phyloP scores from a whole-genome alignment of 2,329 filamentous ascomycete genomes.

The Xylaria sp. region DNA sequence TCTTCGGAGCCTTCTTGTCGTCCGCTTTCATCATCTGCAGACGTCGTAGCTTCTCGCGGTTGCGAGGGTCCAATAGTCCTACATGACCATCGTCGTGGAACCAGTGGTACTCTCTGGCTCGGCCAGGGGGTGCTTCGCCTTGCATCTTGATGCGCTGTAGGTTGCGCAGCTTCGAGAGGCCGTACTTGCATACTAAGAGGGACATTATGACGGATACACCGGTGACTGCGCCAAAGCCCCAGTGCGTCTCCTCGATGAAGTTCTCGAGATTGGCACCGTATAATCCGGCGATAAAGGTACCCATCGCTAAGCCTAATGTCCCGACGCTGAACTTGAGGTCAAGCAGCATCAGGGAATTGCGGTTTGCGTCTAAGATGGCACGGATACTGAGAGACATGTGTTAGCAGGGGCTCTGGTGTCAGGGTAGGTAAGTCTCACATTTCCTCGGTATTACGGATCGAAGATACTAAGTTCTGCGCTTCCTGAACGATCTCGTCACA shows the following conservation, averaged over 20 bases:
- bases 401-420: constrained; percentile 27
- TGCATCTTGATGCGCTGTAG: constrained; percentile 45
- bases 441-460: constrained; percentile 97
- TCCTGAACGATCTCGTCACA: constrained; percentile 98
- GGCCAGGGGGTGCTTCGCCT: constrained; percentile 30
- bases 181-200: constrained; percentile 80
- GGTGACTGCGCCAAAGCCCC: constrained; percentile 82
- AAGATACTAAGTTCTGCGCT: constrained; percentile 88
- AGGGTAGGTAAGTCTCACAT: constrained; percentile 66
- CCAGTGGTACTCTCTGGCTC: constrained; percentile 46
- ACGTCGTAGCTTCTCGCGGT: constrained; percentile 59
- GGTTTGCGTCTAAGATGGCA: constrained; percentile 96
- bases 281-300: constrained; percentile 95
- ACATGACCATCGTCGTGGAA: constrained; percentile 56
- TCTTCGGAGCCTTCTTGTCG: constrained; percentile 41
- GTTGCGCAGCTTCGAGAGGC: constrained; percentile 80
- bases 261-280: constrained; percentile 99
- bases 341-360: constrained; percentile 95
- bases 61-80: constrained; percentile 58
- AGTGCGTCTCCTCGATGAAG: constrained; percentile 92
- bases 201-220: constrained; percentile 73
- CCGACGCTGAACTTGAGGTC: constrained; percentile 96
- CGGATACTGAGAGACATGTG: constrained; percentile 69
- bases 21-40: constrained; percentile 56
- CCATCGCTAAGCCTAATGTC: constrained; percentile 91